A percentile compares a stretch with the other conserved stretches of the same genome.
phyloP scores from a whole-genome alignment of 1,284 basidiomycete genomes.

The Rhodofomes roseus region DNA sequence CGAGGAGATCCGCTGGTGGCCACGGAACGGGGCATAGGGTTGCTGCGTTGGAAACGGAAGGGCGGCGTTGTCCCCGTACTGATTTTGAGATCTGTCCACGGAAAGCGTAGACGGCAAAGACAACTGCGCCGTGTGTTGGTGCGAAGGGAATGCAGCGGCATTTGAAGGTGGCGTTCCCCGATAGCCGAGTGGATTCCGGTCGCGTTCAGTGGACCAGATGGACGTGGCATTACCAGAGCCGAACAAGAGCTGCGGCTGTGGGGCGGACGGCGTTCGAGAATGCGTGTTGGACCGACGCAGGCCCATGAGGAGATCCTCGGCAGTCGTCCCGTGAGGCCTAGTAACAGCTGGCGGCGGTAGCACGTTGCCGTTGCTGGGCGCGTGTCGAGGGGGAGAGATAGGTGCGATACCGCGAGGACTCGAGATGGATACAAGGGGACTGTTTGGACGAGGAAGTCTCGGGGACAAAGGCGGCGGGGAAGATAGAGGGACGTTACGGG shows the following conservation, averaged over 20 bases:
- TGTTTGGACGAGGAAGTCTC: not conserved
- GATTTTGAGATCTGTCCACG: conserved; percentile 12
- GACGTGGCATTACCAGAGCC: conserved; percentile 24
- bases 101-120: conserved; percentile 1
- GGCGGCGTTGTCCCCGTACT: conserved; percentile 6
- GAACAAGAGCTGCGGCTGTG: conserved; percentile 27
- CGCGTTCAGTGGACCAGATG: conserved; percentile 26
- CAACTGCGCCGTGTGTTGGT: conserved; percentile 3
- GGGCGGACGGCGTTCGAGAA: conserved; percentile 25
- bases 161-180: conserved; percentile 5
- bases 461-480: not conserved
- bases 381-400: not conserved
- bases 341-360: conserved; percentile 9
- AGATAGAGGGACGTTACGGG: not conserved
- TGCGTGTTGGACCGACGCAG: conserved; percentile 21
- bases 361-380: conserved; percentile 2
- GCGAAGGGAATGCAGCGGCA: conserved; percentile 7
- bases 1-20: conserved; percentile 22
- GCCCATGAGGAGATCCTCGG: conserved; percentile 59
- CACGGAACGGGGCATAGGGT: conserved; percentile 7
- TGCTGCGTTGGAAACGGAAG: conserved; percentile 2
- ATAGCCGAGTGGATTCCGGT: conserved; percentile 9
- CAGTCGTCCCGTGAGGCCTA: conserved; percentile 40
- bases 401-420: not conserved
- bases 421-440: conserved; percentile 1